These are phyloP conservation scores for Globisporangium iwayamae DNA, from an alignment of 352 stramenopile genomes.

Conservation along the genomic window DNA sequence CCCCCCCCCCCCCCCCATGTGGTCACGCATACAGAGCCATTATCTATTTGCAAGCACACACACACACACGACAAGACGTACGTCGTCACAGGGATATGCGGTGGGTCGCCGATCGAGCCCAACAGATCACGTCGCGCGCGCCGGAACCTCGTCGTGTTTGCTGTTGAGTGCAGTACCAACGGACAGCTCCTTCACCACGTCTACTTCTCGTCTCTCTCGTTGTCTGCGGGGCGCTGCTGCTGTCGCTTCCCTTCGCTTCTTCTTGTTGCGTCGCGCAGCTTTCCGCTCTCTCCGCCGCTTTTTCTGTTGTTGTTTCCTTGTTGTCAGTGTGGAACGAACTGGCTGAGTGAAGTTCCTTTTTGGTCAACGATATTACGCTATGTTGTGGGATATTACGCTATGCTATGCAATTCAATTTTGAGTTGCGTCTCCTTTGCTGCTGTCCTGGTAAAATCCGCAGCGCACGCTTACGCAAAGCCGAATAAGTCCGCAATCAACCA, in stretches of 20 bases:
- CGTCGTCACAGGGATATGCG: background rate
- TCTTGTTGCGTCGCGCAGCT: background rate
- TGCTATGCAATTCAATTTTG: no score
- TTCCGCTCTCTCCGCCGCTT: background rate
- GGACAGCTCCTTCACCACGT: background rate
- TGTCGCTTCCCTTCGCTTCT: background rate
- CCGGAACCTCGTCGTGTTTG: slow-evolving; percentile 7
- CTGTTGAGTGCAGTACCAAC: background rate
- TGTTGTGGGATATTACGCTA: no score
- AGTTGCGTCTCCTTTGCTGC: no score
- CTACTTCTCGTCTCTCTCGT: background rate
- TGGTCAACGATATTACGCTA: no score
- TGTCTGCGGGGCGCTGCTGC: background rate
- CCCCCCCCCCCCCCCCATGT: background rate
- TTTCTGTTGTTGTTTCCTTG: background rate
- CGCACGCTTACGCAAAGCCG: no score
- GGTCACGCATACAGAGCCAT: background rate
- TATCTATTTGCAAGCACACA: background rate
- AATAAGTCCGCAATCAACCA: no score
- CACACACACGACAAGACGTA: background rate
- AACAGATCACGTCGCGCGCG: slow-evolving; percentile 8
- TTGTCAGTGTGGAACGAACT: background rate
- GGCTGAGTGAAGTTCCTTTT: background rate
- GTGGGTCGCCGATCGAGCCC: slow-evolving; percentile 5
- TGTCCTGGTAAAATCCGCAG: no score